Evolutionary conservation across 768 basidiomycete genomes (phyloP).

Genomic region (Boletus barrowsii): DNA sequence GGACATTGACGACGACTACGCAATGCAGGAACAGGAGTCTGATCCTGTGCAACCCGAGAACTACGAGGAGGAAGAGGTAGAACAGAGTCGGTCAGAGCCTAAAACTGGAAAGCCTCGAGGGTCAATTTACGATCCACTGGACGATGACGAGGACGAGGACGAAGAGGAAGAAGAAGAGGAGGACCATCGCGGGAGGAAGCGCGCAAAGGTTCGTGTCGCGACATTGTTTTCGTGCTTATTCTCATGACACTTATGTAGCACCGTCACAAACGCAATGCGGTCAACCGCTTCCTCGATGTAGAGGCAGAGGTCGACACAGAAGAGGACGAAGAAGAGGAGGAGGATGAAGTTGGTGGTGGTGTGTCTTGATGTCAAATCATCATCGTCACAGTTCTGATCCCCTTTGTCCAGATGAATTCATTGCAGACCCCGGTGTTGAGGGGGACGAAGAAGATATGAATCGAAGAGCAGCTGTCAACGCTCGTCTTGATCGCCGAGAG

Average conservation of each 20-base stretch:
- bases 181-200: slow-evolving; percentile 48
- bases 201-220: slow-evolving; percentile 50
- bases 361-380: slow-evolving; percentile 12
- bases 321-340: slow-evolving; percentile 91
- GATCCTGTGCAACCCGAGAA: slow-evolving; percentile 32
- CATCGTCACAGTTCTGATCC: slow-evolving; percentile 9
- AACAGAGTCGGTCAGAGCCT: slow-evolving; percentile 19
- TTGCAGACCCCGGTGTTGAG: slow-evolving; percentile 56
- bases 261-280: slow-evolving; percentile 60
- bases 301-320: slow-evolving; percentile 97
- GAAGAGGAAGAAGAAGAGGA: slow-evolving; percentile 59
- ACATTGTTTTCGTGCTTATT: slow-evolving; percentile 3
- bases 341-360: slow-evolving; percentile 67
- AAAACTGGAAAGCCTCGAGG: slow-evolving; percentile 26
- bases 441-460: slow-evolving; percentile 61
- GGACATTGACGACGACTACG: slow-evolving; percentile 35
- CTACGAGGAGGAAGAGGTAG: slow-evolving; percentile 39
- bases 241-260: slow-evolving; percentile 37
- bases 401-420: slow-evolving; percentile 57
- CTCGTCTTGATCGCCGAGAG: slow-evolving; percentile 67
- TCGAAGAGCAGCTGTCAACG: slow-evolving; percentile 57
- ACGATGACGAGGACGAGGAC: slow-evolving; percentile 48
- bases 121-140: slow-evolving; percentile 37
- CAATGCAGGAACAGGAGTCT: slow-evolving; percentile 28
- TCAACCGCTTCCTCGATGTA: slow-evolving; percentile 89